phyloP scores from a whole-genome alignment of 2,329 filamentous ascomycete genomes.

The Colletotrichum agaves region DNA sequence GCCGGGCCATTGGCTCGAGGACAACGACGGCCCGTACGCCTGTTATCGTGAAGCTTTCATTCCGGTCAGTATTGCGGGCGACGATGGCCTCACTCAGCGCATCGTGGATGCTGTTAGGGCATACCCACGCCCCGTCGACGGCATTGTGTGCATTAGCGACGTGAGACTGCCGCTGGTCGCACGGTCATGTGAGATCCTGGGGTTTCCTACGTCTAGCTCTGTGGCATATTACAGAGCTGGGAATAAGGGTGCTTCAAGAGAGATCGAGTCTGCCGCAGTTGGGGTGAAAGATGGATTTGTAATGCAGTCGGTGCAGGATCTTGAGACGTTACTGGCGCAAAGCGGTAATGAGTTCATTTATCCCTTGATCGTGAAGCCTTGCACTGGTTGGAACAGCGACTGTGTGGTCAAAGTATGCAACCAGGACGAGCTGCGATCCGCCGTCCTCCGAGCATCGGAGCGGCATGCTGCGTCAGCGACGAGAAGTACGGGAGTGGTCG shows the following conservation, averaged over 20 bases:
- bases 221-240: slow-evolving; percentile 43
- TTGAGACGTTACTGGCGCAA: slow-evolving; percentile 35
- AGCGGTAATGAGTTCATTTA: slow-evolving; percentile 30
- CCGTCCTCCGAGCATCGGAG: slow-evolving; percentile 37
- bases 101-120: slow-evolving; percentile 44
- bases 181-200: slow-evolving; percentile 45
- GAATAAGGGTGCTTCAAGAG: slow-evolving; percentile 45
- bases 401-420: slow-evolving; percentile 47
- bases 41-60: slow-evolving; percentile 48
- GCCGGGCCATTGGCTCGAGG: slow-evolving; percentile 52
- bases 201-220: slow-evolving; percentile 44
- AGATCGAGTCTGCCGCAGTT: slow-evolving; percentile 37
- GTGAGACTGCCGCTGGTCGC: slow-evolving; percentile 44
- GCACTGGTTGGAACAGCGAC: slow-evolving; percentile 46
- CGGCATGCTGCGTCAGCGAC: slow-evolving; percentile 38
- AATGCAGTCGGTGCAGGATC: slow-evolving; percentile 25
- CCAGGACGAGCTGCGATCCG: slow-evolving; percentile 41
- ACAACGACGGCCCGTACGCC: slow-evolving; percentile 36
- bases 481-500: slow-evolving; percentile 44
- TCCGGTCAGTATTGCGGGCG: slow-evolving; percentile 42
- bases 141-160: slow-evolving; percentile 51
- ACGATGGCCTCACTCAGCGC: slow-evolving; percentile 42
- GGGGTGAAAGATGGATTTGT: slow-evolving; percentile 35
- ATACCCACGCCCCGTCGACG: slow-evolving; percentile 43
- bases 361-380: slow-evolving; percentile 52